Conservation (phyloP, 768 basidiomycete species). For the Amanita polypyramis region DNA sequence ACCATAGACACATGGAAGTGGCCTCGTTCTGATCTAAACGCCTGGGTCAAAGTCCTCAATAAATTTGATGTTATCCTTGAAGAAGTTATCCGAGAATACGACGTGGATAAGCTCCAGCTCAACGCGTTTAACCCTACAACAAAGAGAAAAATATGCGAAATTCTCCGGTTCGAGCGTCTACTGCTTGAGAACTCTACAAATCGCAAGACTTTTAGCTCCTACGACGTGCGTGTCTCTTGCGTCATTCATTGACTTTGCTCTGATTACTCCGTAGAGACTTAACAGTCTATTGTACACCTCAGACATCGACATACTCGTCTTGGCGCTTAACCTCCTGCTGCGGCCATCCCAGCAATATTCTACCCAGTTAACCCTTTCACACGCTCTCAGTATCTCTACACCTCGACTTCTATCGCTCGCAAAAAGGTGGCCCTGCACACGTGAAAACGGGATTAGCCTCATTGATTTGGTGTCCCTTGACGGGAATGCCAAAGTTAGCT, state of each 20-base stretch:
- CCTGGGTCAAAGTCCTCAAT: slow-evolving; percentile 94
- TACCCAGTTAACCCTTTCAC: slow-evolving; percentile 73
- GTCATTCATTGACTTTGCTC: slow-evolving; percentile 5
- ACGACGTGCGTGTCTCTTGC: slow-evolving; percentile 58
- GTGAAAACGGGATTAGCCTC: slow-evolving; percentile 71
- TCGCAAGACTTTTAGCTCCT: slow-evolving; percentile 90
- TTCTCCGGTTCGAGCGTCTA: slow-evolving; percentile 82
- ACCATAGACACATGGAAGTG: slow-evolving; percentile 81
- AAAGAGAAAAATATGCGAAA: slow-evolving; percentile 67
- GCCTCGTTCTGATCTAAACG: slow-evolving; percentile 93
- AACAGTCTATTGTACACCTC: slow-evolving; percentile 81
- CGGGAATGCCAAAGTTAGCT: slow-evolving; percentile 41
- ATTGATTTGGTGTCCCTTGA: slow-evolving; percentile 58
- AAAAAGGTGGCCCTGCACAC: slow-evolving; percentile 74
- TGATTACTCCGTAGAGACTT: slow-evolving; percentile 50
- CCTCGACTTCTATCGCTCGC: slow-evolving; percentile 75
- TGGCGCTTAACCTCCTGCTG: slow-evolving; percentile 76
- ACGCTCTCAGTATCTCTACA: slow-evolving; percentile 73
- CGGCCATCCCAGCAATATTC: slow-evolving; percentile 96
- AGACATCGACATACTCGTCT: slow-evolving; percentile 80
- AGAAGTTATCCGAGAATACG: slow-evolving; percentile 72
- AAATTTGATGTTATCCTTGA: slow-evolving; percentile 88
- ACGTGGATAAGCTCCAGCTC: slow-evolving; percentile 75
- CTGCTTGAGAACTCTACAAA: slow-evolving; percentile 97
- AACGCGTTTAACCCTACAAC: slow-evolving; percentile 66